phyloP scores from a whole-genome alignment of 208 protist genomes.

The Crithidia thermophila region DNA sequence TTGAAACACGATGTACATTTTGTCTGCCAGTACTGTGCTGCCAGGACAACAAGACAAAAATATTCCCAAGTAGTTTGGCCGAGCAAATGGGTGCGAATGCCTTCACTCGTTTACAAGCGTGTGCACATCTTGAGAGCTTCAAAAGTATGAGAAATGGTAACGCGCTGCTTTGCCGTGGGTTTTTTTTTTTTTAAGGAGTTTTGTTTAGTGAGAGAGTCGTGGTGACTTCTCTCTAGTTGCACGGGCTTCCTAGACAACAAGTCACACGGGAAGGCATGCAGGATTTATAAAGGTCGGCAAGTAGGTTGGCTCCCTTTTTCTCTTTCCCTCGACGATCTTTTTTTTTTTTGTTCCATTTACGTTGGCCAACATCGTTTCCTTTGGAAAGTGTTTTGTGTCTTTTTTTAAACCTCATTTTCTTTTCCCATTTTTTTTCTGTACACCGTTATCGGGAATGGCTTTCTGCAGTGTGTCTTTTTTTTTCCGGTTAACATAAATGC shows the following conservation, averaged over 20 bases:
- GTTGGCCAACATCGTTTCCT: neutral
- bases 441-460: neutral
- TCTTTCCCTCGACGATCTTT: neutral
- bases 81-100: too few species aligned
- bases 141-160: too few species aligned
- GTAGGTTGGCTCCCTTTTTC: neutral
- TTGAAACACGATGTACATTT: too few species aligned
- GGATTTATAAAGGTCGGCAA: too few species aligned
- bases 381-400: neutral
- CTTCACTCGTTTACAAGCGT: too few species aligned
- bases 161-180: neutral
- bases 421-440: neutral
- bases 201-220: conserved; percentile 1
- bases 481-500: neutral
- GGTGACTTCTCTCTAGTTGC: too few species aligned
- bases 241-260: too few species aligned
- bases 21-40: too few species aligned
- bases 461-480: conserved; percentile 20
- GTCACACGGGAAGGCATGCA: too few species aligned
- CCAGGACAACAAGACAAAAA: too few species aligned
- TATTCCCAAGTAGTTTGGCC: too few species aligned
- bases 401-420: neutral
- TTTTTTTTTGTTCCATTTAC: conserved; percentile 11
- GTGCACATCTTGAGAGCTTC: too few species aligned
- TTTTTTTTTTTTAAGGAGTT: conserved; percentile 1